These are phyloP conservation scores for Penicillium argentinense DNA, from an alignment of 495 filamentous ascomycete species.

Conservation along the genomic window DNA sequence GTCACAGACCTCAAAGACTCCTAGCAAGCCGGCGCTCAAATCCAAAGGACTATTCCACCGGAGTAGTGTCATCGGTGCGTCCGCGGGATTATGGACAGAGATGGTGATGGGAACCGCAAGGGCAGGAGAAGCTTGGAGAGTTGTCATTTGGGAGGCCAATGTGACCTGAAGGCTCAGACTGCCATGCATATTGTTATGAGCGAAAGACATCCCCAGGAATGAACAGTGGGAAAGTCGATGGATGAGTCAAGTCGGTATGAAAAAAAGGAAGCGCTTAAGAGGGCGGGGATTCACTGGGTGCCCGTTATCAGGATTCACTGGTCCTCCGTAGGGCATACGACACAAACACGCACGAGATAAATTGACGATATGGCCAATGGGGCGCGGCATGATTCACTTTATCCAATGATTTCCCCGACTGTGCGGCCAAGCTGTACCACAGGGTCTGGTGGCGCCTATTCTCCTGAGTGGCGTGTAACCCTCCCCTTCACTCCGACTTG, in stretches of 20 bases:
- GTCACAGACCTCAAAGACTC: constrained; percentile 45
- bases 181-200: constrained; percentile 5
- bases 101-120: constrained; percentile 22
- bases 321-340: neutral
- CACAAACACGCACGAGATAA: neutral
- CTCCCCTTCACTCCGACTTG: constrained; percentile 7
- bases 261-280: too few species aligned
- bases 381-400: neutral
- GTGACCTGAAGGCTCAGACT: constrained; percentile 22
- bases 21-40: constrained; percentile 41
- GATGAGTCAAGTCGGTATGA: too few species aligned
- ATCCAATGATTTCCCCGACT: neutral
- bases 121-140: constrained; percentile 17
- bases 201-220: too few species aligned
- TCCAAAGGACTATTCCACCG: constrained; percentile 52
- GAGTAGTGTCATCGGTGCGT: constrained; percentile 45
- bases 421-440: constrained; percentile 3
- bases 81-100: constrained; percentile 43
- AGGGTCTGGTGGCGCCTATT: neutral
- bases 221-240: too few species aligned
- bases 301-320: too few species aligned
- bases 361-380: neutral
- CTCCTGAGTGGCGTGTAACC: constrained; percentile 11
- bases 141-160: constrained; percentile 11
- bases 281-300: too few species aligned